Evolutionary conservation across 495 filamentous ascomycete genomes (phyloP), one percentile per base, ranked within the genome.

Genomic region (Schizothecium vesticola): DNA sequence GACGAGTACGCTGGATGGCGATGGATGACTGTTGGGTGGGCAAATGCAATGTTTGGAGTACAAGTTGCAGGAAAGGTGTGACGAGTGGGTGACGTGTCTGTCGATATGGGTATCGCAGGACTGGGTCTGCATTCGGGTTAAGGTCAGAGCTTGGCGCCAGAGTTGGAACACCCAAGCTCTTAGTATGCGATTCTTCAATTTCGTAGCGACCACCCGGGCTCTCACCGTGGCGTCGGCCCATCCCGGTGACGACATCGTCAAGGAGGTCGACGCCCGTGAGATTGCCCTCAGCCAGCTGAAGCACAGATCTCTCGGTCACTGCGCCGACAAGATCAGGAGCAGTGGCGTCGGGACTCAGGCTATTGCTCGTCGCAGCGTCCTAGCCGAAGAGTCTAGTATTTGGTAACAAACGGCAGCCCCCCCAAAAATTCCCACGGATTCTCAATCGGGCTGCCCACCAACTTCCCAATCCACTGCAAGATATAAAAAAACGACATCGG

Each of bases 211-310:
- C 29, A 29, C 61, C 19, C 56, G 65, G 56, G 59, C 65, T 31
- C 57, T 59, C 10, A 65, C 67, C n/a, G 33, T 60, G 22, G 72
- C 62, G 16, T 29, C 63, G 5, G 80, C 83, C 29, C 83, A 86
- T 56, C 83, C 83, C 1, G 83, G 83, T 63, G 80, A 86, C 43
- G 78, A 85, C 65, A 69, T 81, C 70, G 73, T 73, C 61, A 73
- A 79, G 11, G 82, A 85, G 67, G 74, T 77, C 51, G 75, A 76
- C 16, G 81, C 84, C 68, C 83, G 80, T 29, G 77, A 79, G 36
- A 71, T 74, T 0, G 80, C 78, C 69, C 66, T 86, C 62, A 56
- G 57, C 73, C 76, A 67, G 64, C 77, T 80, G 31, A 19, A 59
- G 36, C 71, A 78, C 25, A 79, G 78, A 56, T 78, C 80, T 31